Base-by-base conservation (phyloP, 2,329 filamentous ascomycete species). In the Fusarium nodosum region DNA sequence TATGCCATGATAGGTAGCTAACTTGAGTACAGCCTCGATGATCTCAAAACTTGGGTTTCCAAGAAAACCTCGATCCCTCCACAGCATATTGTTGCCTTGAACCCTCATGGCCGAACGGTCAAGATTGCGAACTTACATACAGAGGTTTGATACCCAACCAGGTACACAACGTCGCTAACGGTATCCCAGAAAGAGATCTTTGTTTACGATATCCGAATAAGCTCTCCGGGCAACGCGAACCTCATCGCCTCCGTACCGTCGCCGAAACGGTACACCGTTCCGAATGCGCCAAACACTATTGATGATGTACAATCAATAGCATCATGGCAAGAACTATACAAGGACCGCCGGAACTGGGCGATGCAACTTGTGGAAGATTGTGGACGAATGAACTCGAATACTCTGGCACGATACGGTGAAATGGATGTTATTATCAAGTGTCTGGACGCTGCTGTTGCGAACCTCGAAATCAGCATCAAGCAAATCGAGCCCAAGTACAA, bases 321-420 rank as follows among this genome's bases (percentile, higher is more conserved):
- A 74, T 91, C 94, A 87, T 99, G 96, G 95, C 92, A 93, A 77
- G 88, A 90, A 45, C 84, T 98, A 24, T 97, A 96, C 83, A 91
- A 90, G 78, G 87, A 90, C 61, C 90, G 96, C 62, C 89, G 91
- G 73, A 85, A 87, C 71, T 99, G 96, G 96, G 92, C 94, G 0
- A 81, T 90, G 55, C 85, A 84, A 39, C 81, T 97, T 34, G 86
- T 91, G 9, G 88, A 90, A 28, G 89, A 91, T 71, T 95, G 93
- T 72, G 84, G 84, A 51, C 82, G 82, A 51, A 90, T 93, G 82
- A 88, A 90, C 53, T 82, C 84, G 54, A 81, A 85, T 66, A 85
- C 89, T 22, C 84, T 88, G 73, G 85, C 90, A 58, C 87, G 92
- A 69, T 91, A 93, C 75, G 83, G 84, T 54, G 91, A 94, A 79